Conservation (phyloP, 176 grass and related monocot genomes). For the Pontederia paniculata region DNA sequence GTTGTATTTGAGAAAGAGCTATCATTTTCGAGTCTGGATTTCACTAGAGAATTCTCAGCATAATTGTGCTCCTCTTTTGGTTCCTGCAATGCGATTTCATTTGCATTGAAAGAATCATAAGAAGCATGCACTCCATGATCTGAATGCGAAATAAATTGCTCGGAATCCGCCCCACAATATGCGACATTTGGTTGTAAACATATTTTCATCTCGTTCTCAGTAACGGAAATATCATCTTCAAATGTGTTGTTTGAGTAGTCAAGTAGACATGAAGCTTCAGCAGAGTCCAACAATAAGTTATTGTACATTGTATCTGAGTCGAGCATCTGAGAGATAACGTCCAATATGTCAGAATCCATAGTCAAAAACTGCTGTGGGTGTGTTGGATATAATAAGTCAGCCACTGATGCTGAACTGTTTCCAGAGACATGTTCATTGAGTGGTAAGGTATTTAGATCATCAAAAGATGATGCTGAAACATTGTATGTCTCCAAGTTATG, state of each 20-base stretch:
- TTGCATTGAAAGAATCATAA: slow-evolving; percentile 16
- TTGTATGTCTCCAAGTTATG: slow-evolving; percentile 12
- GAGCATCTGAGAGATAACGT: slow-evolving; percentile 16
- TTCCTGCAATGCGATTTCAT: slow-evolving; percentile 15
- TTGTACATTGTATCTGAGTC: background rate
- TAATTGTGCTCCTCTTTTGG: slow-evolving; percentile 12
- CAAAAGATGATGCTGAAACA: slow-evolving; percentile 18
- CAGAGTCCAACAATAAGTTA: background rate
- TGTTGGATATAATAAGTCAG: slow-evolving; percentile 22
- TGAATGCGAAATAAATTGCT: background rate
- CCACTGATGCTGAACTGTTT: slow-evolving; percentile 10
- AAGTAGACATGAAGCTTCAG: background rate
- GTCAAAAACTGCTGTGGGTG: slow-evolving; percentile 27
- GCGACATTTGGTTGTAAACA: background rate
- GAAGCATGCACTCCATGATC: slow-evolving; percentile 4
- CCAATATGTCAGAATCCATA: slow-evolving; percentile 20
- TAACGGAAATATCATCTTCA: background rate
- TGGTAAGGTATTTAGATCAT: slow-evolving; percentile 22
- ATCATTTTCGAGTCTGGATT: slow-evolving; percentile 26
- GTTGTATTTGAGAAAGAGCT: slow-evolving; percentile 16
- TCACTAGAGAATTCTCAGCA: slow-evolving; percentile 6
- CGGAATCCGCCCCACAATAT: background rate
- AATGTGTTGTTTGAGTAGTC: background rate
- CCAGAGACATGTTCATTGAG: slow-evolving; percentile 4
- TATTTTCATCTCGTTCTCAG: slow-evolving; percentile 13